Percentiles rank a stretch among this genome's conserved stretches.
These are phyloP conservation scores for Lanzia echinophila DNA, from an alignment of 2,329 filamentous ascomycete species.

Conservation along the genomic window DNA sequence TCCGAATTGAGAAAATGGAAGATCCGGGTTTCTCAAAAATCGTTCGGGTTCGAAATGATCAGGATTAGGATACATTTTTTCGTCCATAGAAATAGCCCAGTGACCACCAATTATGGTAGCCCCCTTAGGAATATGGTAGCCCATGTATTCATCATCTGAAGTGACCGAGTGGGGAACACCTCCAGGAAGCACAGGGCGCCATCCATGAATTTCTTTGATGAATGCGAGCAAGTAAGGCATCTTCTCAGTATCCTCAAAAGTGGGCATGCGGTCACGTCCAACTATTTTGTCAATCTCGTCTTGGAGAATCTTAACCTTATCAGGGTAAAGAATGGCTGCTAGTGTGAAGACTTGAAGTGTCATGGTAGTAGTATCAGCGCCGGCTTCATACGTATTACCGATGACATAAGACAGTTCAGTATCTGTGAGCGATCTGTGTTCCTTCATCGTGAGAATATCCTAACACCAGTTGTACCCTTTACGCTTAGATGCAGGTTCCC, in stretches of 20 bases:
- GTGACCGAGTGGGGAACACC: slow-evolving; percentile 49
- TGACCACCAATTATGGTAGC: slow-evolving; percentile 42
- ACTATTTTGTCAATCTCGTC: slow-evolving; percentile 42
- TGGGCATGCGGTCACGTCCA: slow-evolving; percentile 15
- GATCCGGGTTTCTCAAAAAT: slow-evolving; percentile 35
- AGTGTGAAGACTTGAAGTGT: slow-evolving; percentile 37
- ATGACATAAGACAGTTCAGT: slow-evolving; percentile 6
- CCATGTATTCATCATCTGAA: slow-evolving; percentile 49
- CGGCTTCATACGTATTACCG: slow-evolving; percentile 42
- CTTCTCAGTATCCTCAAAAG: slow-evolving; percentile 32
- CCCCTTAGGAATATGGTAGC: slow-evolving; percentile 51
- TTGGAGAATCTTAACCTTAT: slow-evolving; percentile 42
- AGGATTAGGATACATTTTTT: slow-evolving; percentile 35
- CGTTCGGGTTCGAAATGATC: slow-evolving; percentile 41
- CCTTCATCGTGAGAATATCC: not conserved
- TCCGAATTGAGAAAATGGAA: slow-evolving; percentile 43
- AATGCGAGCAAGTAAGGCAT: slow-evolving; percentile 40
- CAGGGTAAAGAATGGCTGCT: slow-evolving; percentile 30
- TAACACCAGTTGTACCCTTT: not conserved
- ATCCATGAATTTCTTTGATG: slow-evolving; percentile 40
- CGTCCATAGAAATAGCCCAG: slow-evolving; percentile 49
- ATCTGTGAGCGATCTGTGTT: not conserved
- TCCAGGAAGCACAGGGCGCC: slow-evolving; percentile 40
- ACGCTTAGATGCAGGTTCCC: not conserved
- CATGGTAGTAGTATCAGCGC: slow-evolving; percentile 34